Evolutionary conservation across 2,329 filamentous ascomycete genomes (phyloP).

Genomic region (Coniochaeta sp.): DNA sequence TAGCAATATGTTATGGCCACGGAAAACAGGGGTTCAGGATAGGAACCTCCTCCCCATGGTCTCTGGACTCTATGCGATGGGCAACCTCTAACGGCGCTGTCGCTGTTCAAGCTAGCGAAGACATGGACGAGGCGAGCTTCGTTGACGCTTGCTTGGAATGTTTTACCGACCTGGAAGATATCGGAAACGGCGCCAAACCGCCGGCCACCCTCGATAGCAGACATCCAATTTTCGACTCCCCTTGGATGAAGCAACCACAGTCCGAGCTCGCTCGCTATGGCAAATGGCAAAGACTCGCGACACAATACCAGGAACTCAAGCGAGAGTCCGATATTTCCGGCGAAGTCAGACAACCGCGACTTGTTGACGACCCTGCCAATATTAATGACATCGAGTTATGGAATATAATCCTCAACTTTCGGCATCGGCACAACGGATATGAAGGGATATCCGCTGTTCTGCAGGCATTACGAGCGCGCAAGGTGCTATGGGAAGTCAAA

Average conservation of each 20-base stretch:
- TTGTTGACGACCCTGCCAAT: constrained; percentile 18
- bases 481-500: constrained; percentile 14
- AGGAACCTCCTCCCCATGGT: neutral
- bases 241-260: neutral
- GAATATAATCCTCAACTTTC: constrained; percentile 22
- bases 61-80: neutral
- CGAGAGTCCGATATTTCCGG: constrained; percentile 15
- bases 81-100: neutral
- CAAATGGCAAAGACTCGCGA: constrained; percentile 17
- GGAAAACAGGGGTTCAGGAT: neutral
- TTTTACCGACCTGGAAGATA: neutral
- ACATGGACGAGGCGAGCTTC: neutral
- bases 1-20: neutral
- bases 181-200: neutral
- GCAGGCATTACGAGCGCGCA: constrained; percentile 15
- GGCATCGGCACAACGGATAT: constrained; percentile 15
- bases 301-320: constrained; percentile 16
- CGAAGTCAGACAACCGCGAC: constrained; percentile 9
- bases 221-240: neutral
- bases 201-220: constrained; percentile 5
- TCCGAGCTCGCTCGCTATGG: constrained; percentile 9
- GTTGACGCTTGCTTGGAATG: neutral
- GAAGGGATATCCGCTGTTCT: constrained; percentile 18
- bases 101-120: neutral
- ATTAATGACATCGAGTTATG: constrained; percentile 21